Evolutionary conservation across 2,329 filamentous ascomycete genomes (phyloP).

Genomic region (Scedosporium apiospermum): DNA sequence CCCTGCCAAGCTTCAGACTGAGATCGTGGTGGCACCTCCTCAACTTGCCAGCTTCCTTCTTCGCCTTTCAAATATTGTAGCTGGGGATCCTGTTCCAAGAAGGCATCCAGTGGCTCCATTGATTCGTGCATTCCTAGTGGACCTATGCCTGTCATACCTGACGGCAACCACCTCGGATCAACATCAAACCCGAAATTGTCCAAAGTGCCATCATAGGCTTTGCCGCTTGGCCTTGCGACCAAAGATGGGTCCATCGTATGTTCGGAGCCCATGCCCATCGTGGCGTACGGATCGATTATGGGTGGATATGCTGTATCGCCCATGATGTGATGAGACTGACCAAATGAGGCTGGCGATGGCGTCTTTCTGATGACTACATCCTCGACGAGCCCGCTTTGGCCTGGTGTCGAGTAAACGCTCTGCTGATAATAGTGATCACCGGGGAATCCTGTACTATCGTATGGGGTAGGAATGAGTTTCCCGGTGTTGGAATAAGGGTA

Average conservation of each 20-base stretch:
- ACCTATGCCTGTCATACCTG: neutral
- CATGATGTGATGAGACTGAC: neutral
- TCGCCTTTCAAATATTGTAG: conserved; percentile 21
- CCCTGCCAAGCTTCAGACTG: neutral
- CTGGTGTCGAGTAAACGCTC: conserved; percentile 16
- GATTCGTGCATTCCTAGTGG: conserved; percentile 7
- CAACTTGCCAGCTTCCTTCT: conserved; percentile 24
- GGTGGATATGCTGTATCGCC: neutral
- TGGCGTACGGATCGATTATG: neutral
- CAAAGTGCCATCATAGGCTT: neutral
- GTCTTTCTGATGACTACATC: conserved; percentile 23
- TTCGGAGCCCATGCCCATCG: neutral
- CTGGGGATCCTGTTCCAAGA: conserved; percentile 14
- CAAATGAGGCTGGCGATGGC: conserved; percentile 18
- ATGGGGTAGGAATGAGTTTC: conserved; percentile 27
- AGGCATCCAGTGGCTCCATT: conserved; percentile 12
- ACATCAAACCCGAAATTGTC: neutral
- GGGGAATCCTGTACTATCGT: conserved; percentile 20
- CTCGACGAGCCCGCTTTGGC: conserved; percentile 16
- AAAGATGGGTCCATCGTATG: neutral
- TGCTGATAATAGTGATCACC: conserved; percentile 28
- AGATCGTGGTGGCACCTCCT: conserved; percentile 17
- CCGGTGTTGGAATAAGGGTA: conserved; percentile 25
- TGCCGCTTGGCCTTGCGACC: conserved; percentile 5
- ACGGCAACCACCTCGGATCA: neutral